Percentiles rank a stretch among this genome's conserved stretches.
Evolutionary conservation across 352 stramenopile species (phyloP).

Genomic region (Globisporangium nodosum): DNA sequence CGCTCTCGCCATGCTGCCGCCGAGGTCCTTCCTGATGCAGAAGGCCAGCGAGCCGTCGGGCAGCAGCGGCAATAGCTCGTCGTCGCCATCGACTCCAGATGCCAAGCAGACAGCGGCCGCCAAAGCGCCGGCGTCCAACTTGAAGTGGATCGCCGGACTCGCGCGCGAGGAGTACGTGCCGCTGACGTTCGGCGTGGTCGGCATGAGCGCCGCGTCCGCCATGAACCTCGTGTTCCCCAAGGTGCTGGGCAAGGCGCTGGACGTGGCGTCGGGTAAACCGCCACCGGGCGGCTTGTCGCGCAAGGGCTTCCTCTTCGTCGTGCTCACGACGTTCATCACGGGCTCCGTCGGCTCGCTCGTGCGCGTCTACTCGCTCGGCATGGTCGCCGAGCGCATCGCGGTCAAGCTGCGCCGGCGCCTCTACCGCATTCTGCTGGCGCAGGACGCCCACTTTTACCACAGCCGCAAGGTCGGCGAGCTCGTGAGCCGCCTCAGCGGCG

Average conservation of each 20-base stretch:
- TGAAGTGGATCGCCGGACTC: conserved; percentile 65
- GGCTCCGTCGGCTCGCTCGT: conserved; percentile 84
- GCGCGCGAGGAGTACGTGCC: conserved; percentile 61
- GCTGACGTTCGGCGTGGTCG: conserved; percentile 62
- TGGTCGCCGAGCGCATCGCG: conserved; percentile 83
- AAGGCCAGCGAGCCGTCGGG: conserved; percentile 40
- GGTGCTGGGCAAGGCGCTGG: conserved; percentile 87
- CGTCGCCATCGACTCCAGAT: not conserved
- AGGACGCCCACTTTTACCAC: conserved; percentile 85
- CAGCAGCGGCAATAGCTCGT: conserved; percentile 2
- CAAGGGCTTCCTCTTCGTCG: conserved; percentile 83
- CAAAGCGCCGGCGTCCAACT: conserved; percentile 26
- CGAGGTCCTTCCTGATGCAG: conserved; percentile 66
- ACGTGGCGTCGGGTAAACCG: conserved; percentile 74
- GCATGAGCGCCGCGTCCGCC: conserved; percentile 78
- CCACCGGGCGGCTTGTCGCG: conserved; percentile 63
- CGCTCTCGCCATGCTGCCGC: conserved; percentile 36
- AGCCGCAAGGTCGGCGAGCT: conserved; percentile 82
- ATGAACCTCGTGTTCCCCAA: conserved; percentile 88
- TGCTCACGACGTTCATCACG: conserved; percentile 80
- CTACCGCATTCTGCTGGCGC: conserved; percentile 68
- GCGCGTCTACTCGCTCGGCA: conserved; percentile 84
- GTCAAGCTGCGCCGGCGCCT: conserved; percentile 70
- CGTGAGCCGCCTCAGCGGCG: conserved; percentile 76
- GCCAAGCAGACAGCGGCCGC: not conserved